phyloP scores from a whole-genome alignment of 2,329 filamentous ascomycete genomes.

The Fusarium floridanum region DNA sequence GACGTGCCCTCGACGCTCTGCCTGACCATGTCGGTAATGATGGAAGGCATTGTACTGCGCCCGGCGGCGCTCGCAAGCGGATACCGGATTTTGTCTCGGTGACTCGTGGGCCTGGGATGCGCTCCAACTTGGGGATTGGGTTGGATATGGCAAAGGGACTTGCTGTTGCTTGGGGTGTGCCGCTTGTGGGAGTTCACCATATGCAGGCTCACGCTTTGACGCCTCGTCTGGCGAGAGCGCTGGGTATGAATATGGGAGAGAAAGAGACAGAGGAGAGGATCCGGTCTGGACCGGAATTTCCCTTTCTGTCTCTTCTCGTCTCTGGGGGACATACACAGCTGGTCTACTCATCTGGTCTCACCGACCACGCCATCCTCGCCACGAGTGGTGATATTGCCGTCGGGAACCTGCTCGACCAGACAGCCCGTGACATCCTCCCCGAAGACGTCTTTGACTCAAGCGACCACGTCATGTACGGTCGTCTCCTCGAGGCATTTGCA shows the following conservation, averaged over 20 bases:
- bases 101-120: conserved; percentile 92
- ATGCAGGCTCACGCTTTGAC: conserved; percentile 98
- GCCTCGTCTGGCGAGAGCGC: conserved; percentile 78
- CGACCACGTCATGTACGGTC: conserved; percentile 82
- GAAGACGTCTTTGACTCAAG: conserved; percentile 63
- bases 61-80: conserved; percentile 42
- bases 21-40: conserved; percentile 41
- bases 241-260: conserved; percentile 55
- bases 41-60: conserved; percentile 22
- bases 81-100: conserved; percentile 88
- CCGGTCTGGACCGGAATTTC: conserved; percentile 70
- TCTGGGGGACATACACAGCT: conserved; percentile 95
- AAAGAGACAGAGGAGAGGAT: not conserved
- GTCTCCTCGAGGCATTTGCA: conserved; percentile 82
- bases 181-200: conserved; percentile 89
- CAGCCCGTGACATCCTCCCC: conserved; percentile 82
- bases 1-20: conserved; percentile 71
- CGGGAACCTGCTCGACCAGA: conserved; percentile 91
- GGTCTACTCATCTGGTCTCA: conserved; percentile 77
- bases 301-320: conserved; percentile 89
- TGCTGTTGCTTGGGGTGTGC: conserved; percentile 84
- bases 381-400: conserved; percentile 85
- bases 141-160: conserved; percentile 89
- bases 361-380: conserved; percentile 79
- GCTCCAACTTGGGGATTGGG: conserved; percentile 80